Evolutionary conservation across 2,329 filamentous ascomycete genomes (phyloP).

Genomic region (Colletotrichum caudatum): DNA sequence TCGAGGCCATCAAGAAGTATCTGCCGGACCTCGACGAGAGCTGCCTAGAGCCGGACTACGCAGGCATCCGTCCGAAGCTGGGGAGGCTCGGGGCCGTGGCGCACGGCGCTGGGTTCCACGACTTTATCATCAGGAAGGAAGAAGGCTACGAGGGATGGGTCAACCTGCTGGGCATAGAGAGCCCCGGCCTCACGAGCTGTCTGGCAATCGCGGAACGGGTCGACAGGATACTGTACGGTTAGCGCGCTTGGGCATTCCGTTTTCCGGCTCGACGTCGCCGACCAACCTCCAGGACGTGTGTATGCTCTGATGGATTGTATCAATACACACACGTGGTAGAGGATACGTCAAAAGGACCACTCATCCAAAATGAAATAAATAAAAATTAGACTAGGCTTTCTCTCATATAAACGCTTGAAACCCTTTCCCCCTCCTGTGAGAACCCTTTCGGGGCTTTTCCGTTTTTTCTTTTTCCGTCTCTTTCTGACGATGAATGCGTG

Average conservation of each 20-base stretch:
- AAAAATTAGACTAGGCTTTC: neutral
- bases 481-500: constrained; percentile 1
- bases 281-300: constrained; percentile 6
- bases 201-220: constrained; percentile 89
- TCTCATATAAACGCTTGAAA: neutral
- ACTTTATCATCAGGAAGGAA: constrained; percentile 85
- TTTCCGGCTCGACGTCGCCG: constrained; percentile 19
- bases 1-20: constrained; percentile 82
- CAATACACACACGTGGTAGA: neutral
- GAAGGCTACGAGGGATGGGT: constrained; percentile 85
- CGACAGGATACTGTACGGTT: constrained; percentile 60
- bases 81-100: constrained; percentile 69
- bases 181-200: constrained; percentile 87
- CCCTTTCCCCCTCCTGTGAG: neutral
- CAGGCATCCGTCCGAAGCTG: constrained; percentile 91
- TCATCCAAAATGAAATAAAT: neutral
- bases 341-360: neutral
- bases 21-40: constrained; percentile 77
- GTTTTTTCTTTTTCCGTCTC: neutral
- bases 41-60: constrained; percentile 83
- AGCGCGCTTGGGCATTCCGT: constrained; percentile 29
- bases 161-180: constrained; percentile 93
- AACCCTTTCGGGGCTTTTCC: neutral
- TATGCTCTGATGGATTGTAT: constrained; percentile 12
- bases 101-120: constrained; percentile 77